Conservation (phyloP, 148 eudicot species). For the Camellia granthamiana region DNA sequence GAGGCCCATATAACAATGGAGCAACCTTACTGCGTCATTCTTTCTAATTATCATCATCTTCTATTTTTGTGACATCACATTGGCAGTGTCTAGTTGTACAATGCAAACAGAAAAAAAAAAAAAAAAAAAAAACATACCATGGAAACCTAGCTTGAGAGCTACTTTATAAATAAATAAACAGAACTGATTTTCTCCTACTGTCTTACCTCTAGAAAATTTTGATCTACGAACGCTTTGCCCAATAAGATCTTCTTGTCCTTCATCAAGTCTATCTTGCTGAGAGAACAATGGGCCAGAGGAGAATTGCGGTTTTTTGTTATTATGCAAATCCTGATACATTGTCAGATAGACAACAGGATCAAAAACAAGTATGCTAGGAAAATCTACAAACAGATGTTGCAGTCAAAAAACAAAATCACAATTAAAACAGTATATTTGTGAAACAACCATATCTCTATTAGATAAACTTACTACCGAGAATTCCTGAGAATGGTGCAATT, state of each 20-base stretch:
- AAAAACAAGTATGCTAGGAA: not conserved
- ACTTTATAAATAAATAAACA: too few species aligned
- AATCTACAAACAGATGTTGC: not conserved
- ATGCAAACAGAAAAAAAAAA: not conserved
- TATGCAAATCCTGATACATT: constrained; percentile 22
- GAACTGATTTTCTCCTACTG: constrained; percentile 16
- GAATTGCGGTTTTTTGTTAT: constrained; percentile 11
- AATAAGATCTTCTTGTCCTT: constrained; percentile 23
- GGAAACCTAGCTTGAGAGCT: not conserved
- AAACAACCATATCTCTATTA: too few species aligned
- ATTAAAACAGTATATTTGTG: too few species aligned
- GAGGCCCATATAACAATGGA: too few species aligned
- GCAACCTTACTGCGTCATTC: too few species aligned
- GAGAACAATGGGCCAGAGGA: constrained; percentile 31
- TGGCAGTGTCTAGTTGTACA: not conserved
- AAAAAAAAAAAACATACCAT: not conserved
- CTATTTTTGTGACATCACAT: too few species aligned
- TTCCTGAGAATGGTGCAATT: constrained; percentile 23
- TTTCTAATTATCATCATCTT: too few species aligned
- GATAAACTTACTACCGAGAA: constrained; percentile 26
- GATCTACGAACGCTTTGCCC: constrained; percentile 28
- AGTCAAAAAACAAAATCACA: not conserved
- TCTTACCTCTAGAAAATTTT: constrained; percentile 37
- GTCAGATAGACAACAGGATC: not conserved
- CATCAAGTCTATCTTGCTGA: constrained; percentile 17